Evolutionary conservation across 495 filamentous ascomycete species (phyloP).

Genomic region (Podospora pseudoanserina): DNA sequence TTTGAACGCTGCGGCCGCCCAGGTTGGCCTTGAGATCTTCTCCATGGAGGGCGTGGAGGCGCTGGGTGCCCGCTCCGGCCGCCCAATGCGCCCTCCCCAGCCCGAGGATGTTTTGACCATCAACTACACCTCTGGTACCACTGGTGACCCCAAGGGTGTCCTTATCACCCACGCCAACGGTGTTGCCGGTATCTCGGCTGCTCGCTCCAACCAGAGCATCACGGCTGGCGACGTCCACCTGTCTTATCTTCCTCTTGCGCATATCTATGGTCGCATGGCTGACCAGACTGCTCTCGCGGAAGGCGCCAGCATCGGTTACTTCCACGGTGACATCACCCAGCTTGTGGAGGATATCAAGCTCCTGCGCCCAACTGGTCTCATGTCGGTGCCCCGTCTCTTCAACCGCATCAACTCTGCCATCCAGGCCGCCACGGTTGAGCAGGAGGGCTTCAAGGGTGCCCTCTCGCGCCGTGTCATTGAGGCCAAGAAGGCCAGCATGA

Average conservation of each 20-base stretch:
- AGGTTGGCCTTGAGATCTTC: slow-evolving; percentile 70
- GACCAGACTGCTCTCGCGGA: slow-evolving; percentile 73
- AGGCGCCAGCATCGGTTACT: slow-evolving; percentile 82
- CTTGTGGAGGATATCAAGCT: slow-evolving; percentile 90
- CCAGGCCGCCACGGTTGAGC: slow-evolving; percentile 70
- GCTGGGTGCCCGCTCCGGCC: slow-evolving; percentile 64
- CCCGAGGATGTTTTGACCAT: slow-evolving; percentile 83
- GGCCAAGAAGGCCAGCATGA: slow-evolving; percentile 75
- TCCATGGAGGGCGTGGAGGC: slow-evolving; percentile 73
- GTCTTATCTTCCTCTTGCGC: slow-evolving; percentile 91
- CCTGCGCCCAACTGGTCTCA: slow-evolving; percentile 76
- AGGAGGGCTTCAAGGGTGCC: slow-evolving; percentile 75
- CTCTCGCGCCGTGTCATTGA: slow-evolving; percentile 75
- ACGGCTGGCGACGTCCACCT: slow-evolving; percentile 56
- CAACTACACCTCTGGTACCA: slow-evolving; percentile 97
- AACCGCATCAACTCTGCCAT: slow-evolving; percentile 86
- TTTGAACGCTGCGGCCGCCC: slow-evolving; percentile 66
- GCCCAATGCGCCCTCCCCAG: slow-evolving; percentile 63
- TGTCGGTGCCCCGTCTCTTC: slow-evolving; percentile 87
- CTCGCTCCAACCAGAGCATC: slow-evolving; percentile 51
- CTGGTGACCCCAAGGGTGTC: slow-evolving; percentile 91
- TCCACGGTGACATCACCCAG: slow-evolving; percentile 85
- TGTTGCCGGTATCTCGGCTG: slow-evolving; percentile 63
- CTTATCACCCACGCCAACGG: slow-evolving; percentile 79
- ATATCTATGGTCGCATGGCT: slow-evolving; percentile 83